Conservation (phyloP, 2,329 filamentous ascomycete species). For the Neocatenulostroma microsporum region DNA sequence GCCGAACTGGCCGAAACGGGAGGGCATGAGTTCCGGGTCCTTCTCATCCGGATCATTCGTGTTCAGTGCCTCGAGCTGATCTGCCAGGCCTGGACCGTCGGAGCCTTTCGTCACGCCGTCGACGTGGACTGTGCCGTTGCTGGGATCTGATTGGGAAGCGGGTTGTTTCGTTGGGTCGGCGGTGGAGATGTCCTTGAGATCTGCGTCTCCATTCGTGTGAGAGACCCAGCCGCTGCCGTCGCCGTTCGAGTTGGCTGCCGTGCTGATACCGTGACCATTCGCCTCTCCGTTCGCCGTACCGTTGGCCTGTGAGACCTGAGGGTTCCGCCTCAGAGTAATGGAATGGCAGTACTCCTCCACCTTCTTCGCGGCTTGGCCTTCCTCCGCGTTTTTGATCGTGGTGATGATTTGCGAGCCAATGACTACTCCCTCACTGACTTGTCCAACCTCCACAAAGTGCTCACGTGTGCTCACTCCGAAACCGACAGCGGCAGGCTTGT, state of each 20-base stretch:
- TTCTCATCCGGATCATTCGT: constrained; percentile 55
- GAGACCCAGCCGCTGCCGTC: constrained; percentile 30
- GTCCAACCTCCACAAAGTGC: constrained; percentile 78
- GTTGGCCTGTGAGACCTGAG: constrained; percentile 10
- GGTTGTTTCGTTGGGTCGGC: constrained; percentile 29
- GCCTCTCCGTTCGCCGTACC: constrained; percentile 10
- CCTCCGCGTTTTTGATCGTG: constrained; percentile 60
- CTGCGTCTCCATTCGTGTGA: constrained; percentile 22
- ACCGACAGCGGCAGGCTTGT: constrained; percentile 83
- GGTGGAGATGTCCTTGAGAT: constrained; percentile 27
- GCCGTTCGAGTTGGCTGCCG: constrained; percentile 26
- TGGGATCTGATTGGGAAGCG: constrained; percentile 23
- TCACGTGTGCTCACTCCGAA: constrained; percentile 95
- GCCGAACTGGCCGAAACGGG: constrained; percentile 90
- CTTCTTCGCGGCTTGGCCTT: constrained; percentile 59
- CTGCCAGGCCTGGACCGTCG: constrained; percentile 62
- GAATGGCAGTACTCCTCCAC: constrained; percentile 83
- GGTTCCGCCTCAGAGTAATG: constrained; percentile 42
- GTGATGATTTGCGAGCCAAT: constrained; percentile 94
- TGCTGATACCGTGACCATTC: constrained; percentile 24
- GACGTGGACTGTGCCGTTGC: constrained; percentile 53
- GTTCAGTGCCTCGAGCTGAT: constrained; percentile 77
- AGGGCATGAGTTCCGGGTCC: constrained; percentile 55
- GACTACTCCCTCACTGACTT: constrained; percentile 85
- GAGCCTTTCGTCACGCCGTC: constrained; percentile 58